Evolutionary conservation across 2,329 filamentous ascomycete genomes (phyloP).

Genomic region (Gnomoniopsis sp.): DNA sequence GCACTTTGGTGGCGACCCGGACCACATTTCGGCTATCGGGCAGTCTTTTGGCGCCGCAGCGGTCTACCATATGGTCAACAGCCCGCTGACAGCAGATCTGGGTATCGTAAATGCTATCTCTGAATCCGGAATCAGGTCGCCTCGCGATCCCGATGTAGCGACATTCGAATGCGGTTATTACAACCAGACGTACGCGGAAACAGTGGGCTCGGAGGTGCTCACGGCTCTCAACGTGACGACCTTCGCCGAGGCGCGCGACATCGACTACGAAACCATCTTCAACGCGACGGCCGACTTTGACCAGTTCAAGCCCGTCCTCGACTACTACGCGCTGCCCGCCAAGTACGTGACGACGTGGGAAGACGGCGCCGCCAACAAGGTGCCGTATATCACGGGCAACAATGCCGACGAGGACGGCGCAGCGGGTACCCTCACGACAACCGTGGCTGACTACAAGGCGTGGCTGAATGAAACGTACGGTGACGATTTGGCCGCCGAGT

Average conservation of each 20-base stretch:
- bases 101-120: constrained; percentile 23
- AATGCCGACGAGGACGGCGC: constrained; percentile 27
- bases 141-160: constrained; percentile 21
- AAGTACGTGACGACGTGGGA: constrained; percentile 24
- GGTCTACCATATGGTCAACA: background rate
- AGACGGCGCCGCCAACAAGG: constrained; percentile 24
- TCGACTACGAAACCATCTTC: constrained; percentile 11
- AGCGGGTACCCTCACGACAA: constrained; percentile 21
- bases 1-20: constrained; percentile 22
- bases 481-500: constrained; percentile 1
- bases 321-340: constrained; percentile 21
- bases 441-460: constrained; percentile 21
- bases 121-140: constrained; percentile 25
- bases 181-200: constrained; percentile 11
- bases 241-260: constrained; percentile 20
- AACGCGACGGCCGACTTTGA: background rate
- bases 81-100: constrained; percentile 22
- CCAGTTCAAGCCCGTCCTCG: constrained; percentile 7
- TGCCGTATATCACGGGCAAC: constrained; percentile 29
- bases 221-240: constrained; percentile 17
- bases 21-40: constrained; percentile 16
- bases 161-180: constrained; percentile 21
- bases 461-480: constrained; percentile 21
- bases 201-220: constrained; percentile 1
- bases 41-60: constrained; percentile 11